Base-by-base conservation (phyloP, 306 rosid genomes). In the Prosopis cineraria region DNA sequence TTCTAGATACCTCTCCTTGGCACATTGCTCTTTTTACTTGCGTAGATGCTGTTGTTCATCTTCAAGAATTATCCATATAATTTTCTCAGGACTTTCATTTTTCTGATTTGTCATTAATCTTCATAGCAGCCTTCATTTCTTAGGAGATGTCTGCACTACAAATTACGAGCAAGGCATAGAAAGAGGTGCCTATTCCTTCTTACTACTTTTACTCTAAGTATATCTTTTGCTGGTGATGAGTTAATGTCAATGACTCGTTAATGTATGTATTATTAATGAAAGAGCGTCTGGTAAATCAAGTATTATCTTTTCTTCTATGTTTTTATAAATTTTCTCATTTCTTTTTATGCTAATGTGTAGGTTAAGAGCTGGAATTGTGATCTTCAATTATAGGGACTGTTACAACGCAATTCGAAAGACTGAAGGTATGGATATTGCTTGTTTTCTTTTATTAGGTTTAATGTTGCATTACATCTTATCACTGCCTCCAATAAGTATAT, bases 371-470 rank as follows among this genome's bases (percentile, higher is more conserved):
- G 97, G 91, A 85, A 83, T 90, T 80, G 99, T 95, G 76, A 84
- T 95, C 75, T 95, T 95, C 88, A 95, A 95, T 88, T 95, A 95
- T 80, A 89, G 88, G 78, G 98, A 93, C 89, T 87, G 86, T 83
- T 86, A 86, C 88, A 88, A 85, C 84, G 82, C 71, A 39, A 80
- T 88, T 71, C 91, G 86, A 36, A 93, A 93, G 86, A 95, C 98
- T 79, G 99, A 95, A 95, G 98, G 99, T 95, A 85, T 73, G 39
- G 11, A 52, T 52, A 52, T 52, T 52, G 9, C 74, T 60, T 34
- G 58, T 71, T 77, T 65, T 81, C 66, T 33, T 43, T 50, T 29
- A 58, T 53, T 20, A 72, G 37, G 40, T 58, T 76, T 31, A 68
- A 65, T 40, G 36, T 68, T 24, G 53, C 34, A 30, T 64, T 48